A percentile compares a stretch with the other conserved stretches of the same genome.
phyloP scores from a whole-genome alignment of 2,329 filamentous ascomycete species.

The Aurifilum marmelostoma region DNA sequence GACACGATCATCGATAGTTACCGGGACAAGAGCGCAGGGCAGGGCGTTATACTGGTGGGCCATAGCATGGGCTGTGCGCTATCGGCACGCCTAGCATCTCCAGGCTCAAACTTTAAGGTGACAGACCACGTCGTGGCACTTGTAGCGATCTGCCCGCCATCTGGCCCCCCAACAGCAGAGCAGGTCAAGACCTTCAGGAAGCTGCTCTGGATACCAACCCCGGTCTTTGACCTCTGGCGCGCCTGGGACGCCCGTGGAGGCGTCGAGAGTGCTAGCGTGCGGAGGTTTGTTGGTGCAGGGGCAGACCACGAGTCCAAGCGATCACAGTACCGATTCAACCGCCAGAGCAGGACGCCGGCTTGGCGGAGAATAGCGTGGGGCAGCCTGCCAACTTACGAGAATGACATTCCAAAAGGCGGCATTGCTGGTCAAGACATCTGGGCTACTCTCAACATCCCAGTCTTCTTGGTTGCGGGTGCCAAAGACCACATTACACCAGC shows the following conservation, averaged over 20 bases:
- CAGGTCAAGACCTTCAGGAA: slow-evolving; percentile 55
- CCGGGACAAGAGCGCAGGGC: slow-evolving; percentile 64
- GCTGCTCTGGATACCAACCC: slow-evolving; percentile 69
- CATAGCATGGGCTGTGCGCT: slow-evolving; percentile 91
- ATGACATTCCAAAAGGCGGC: slow-evolving; percentile 60
- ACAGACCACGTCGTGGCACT: slow-evolving; percentile 71
- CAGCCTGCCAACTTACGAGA: slow-evolving; percentile 62
- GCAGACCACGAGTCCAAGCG: slow-evolving; percentile 68
- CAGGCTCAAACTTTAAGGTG: slow-evolving; percentile 56
- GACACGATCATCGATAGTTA: slow-evolving; percentile 74
- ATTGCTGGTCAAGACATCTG: slow-evolving; percentile 73
- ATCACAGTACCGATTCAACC: slow-evolving; percentile 76
- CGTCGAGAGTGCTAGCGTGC: slow-evolving; percentile 74
- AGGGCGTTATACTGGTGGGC: slow-evolving; percentile 78
- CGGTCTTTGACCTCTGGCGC: slow-evolving; percentile 76
- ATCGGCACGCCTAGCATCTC: slow-evolving; percentile 68
- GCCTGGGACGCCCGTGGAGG: slow-evolving; percentile 81
- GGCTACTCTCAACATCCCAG: slow-evolving; percentile 71
- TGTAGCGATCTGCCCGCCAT: slow-evolving; percentile 79
- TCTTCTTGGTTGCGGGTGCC: slow-evolving; percentile 79
- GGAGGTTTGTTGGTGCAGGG: slow-evolving; percentile 71
- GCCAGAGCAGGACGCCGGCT: slow-evolving; percentile 79
- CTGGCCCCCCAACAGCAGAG: slow-evolving; percentile 62
- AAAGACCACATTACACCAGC: slow-evolving; percentile 77
- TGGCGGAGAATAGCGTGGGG: slow-evolving; percentile 83